Conservation (phyloP, 768 basidiomycete genomes). For the Boletales sp. region DNA sequence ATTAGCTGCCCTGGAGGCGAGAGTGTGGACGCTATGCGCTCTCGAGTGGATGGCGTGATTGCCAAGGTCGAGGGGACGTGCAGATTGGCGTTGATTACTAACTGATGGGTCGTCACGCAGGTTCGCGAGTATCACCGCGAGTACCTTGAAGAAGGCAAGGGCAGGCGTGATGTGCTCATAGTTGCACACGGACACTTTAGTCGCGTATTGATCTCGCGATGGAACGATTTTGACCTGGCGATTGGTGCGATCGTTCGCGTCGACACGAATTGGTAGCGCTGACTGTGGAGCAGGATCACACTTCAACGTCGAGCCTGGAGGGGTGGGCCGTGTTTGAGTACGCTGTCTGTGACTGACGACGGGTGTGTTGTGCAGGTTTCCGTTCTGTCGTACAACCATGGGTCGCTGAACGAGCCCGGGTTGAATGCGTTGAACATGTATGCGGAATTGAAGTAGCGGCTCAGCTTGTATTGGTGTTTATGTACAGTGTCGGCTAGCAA, state of each 20-base stretch:
- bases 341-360: conserved; percentile 1
- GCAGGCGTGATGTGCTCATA: conserved; percentile 78
- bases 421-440: conserved; percentile 72
- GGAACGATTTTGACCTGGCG: conserved; percentile 66
- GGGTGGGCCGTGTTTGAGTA: conserved; percentile 42
- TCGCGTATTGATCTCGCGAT: conserved; percentile 74
- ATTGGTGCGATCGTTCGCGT: conserved; percentile 39
- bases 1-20: conserved; percentile 85
- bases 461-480: conserved; percentile 15
- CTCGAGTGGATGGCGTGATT: conserved; percentile 75
- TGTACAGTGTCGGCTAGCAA: conserved; percentile 13
- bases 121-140: conserved; percentile 69
- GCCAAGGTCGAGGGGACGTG: conserved; percentile 46
- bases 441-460: conserved; percentile 37
- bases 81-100: background rate
- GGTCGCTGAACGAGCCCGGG: conserved; percentile 70
- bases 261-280: conserved; percentile 1
- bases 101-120: conserved; percentile 31
- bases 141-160: conserved; percentile 63
- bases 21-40: conserved; percentile 72
- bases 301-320: conserved; percentile 83
- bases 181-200: conserved; percentile 87
- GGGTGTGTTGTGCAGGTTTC: conserved; percentile 49
- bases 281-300: conserved; percentile 50
- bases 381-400: conserved; percentile 82